Conservation (phyloP, 2,329 filamentous ascomycete species). For the Alternaria solani region DNA sequence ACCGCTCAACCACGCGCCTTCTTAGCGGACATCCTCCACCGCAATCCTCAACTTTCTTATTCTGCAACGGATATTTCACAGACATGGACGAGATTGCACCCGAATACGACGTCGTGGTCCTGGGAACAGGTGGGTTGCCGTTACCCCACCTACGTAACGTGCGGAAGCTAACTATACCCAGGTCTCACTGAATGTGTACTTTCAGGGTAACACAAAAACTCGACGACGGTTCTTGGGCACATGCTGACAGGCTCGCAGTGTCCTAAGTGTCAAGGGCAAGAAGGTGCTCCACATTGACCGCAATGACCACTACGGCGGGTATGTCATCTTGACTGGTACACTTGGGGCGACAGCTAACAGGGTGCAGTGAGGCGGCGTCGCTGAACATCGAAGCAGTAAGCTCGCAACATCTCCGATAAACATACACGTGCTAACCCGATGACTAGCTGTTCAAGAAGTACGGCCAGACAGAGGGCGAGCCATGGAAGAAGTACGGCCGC, state of each 20-base stretch:
- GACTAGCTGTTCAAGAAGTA: constrained; percentile 93
- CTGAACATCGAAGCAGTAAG: constrained; percentile 88
- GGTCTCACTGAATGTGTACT: constrained; percentile 99
- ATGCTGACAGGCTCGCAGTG: constrained; percentile 61
- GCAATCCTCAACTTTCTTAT: constrained; percentile 28
- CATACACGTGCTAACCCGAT: constrained; percentile 52
- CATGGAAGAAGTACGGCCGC: constrained; percentile 97
- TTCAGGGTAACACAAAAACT: constrained; percentile 73
- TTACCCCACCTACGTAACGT: constrained; percentile 49
- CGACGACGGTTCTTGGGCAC: not conserved
- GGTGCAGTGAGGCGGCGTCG: constrained; percentile 83
- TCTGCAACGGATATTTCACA: constrained; percentile 28
- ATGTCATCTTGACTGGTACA: constrained; percentile 52
- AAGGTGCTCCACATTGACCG: constrained; percentile 99
- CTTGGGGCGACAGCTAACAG: constrained; percentile 31
- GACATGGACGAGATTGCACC: constrained; percentile 97
- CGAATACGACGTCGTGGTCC: constrained; percentile 98
- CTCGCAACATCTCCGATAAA: constrained; percentile 46
- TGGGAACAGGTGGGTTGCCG: constrained; percentile 83
- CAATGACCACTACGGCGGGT: constrained; percentile 99
- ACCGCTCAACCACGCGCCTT: constrained; percentile 27
- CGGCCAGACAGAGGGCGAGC: constrained; percentile 84
- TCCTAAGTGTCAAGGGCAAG: constrained; percentile 97
- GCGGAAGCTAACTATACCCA: constrained; percentile 53
- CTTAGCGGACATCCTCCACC: constrained; percentile 33